Conservation (phyloP, 2,329 filamentous ascomycete genomes). For the Ophiosphaerella korrae region DNA sequence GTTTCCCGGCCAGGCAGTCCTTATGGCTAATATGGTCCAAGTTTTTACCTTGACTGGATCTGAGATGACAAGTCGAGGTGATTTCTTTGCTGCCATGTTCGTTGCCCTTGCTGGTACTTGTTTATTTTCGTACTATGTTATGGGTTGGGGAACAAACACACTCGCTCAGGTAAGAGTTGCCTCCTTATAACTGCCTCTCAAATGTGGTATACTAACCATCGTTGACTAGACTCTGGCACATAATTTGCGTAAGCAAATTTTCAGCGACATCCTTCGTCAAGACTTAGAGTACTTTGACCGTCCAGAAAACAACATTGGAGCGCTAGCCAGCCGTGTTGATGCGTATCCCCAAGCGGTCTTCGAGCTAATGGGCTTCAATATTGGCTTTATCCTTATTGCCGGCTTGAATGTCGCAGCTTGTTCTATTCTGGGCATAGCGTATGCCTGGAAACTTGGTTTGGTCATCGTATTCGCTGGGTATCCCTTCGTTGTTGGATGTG, state of each 20-base stretch:
- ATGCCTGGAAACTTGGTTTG: slow-evolving; percentile 20
- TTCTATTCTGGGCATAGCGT: slow-evolving; percentile 15
- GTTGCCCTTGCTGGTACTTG: slow-evolving; percentile 21
- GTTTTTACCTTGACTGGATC: slow-evolving; percentile 22
- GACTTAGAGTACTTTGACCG: slow-evolving; percentile 88
- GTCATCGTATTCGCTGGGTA: slow-evolving; percentile 14
- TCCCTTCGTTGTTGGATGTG: slow-evolving; percentile 9
- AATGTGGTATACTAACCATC: too few species aligned
- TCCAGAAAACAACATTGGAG: slow-evolving; percentile 85
- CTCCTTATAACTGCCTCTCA: too few species aligned
- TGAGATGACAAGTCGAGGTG: slow-evolving; percentile 11
- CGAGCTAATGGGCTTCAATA: slow-evolving; percentile 21
- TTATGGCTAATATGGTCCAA: slow-evolving; percentile 17
- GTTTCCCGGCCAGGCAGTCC: slow-evolving; percentile 17
- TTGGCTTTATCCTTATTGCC: slow-evolving; percentile 14
- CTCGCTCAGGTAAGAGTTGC: slow-evolving; percentile 49
- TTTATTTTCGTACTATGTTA: slow-evolving; percentile 22
- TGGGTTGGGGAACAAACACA: slow-evolving; percentile 70
- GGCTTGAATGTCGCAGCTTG: slow-evolving; percentile 11
- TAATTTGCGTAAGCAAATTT: slow-evolving; percentile 10
- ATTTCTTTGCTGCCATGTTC: slow-evolving; percentile 34
- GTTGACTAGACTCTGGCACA: slow-evolving; percentile 4
- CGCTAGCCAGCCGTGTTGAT: slow-evolving; percentile 63
- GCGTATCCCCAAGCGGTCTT: slow-evolving; percentile 58
- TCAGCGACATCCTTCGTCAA: slow-evolving; percentile 69